Percentiles rank a stretch among this genome's conserved stretches.
phyloP scores from a whole-genome alignment of 768 basidiomycete genomes.

The Panus rudis region DNA sequence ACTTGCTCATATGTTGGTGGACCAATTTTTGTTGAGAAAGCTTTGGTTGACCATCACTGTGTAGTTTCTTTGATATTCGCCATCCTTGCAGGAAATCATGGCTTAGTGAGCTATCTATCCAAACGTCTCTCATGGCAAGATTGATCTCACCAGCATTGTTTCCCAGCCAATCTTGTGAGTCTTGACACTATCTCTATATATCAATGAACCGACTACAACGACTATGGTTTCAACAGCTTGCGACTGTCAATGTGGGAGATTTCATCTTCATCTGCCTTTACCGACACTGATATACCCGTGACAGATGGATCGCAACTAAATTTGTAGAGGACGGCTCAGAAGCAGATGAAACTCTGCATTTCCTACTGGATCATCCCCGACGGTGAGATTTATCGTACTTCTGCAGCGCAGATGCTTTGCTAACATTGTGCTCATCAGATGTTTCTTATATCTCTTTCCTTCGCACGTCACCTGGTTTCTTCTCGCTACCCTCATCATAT shows the following conservation, averaged over 20 bases:
- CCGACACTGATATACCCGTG: neutral
- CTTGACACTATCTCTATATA: neutral
- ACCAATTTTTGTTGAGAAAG: too few species aligned
- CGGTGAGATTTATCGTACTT: conserved; percentile 28
- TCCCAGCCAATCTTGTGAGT: neutral
- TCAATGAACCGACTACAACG: neutral
- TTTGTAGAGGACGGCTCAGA: conserved; percentile 38
- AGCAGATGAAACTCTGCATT: conserved; percentile 49
- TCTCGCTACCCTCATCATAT: conserved; percentile 41
- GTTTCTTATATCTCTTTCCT: conserved; percentile 69
- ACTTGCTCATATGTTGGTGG: conserved; percentile 49
- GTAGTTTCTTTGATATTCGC: conserved; percentile 48
- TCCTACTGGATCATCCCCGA: conserved; percentile 73
- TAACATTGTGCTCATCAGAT: conserved; percentile 26
- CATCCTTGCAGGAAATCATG: conserved; percentile 75
- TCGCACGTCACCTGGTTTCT: conserved; percentile 75
- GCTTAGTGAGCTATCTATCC: conserved; percentile 57
- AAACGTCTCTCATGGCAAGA: too few species aligned
- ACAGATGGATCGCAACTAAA: conserved; percentile 57
- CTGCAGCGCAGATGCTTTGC: neutral
- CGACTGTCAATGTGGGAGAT: neutral
- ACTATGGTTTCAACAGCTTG: neutral
- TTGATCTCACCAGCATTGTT: conserved; percentile 34
- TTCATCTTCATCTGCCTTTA: neutral
- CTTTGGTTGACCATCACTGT: too few species aligned